Percentiles rank a stretch among this genome's conserved stretches.
phyloP scores from a whole-genome alignment of 305 asterid genomes.

The Solanum chacoense region DNA sequence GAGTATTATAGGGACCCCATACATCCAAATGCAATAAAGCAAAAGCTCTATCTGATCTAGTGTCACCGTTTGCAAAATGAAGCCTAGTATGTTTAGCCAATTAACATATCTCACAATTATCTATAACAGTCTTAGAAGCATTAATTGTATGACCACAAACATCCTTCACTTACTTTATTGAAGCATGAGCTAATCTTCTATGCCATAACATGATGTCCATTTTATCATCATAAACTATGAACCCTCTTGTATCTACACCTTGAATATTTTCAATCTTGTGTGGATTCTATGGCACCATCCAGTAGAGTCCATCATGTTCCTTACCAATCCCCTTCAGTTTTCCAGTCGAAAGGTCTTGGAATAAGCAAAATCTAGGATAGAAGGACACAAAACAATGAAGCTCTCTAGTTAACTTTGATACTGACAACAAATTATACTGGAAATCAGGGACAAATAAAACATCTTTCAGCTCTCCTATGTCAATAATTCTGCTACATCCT shows the following conservation, averaged over 20 bases:
- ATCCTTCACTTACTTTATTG: neutral
- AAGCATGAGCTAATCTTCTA: neutral
- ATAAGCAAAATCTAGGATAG: neutral
- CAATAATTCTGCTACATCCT: no score
- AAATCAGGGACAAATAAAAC: neutral
- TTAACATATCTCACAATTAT: neutral
- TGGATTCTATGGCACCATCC: neutral
- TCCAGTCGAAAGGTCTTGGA: rapidly evolving
- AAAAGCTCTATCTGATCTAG: neutral
- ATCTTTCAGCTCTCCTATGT: neutral
- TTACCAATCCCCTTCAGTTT: neutral
- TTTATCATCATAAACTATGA: neutral
- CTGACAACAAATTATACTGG: neutral
- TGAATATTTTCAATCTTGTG: neutral
- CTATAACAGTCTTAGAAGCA: neutral
- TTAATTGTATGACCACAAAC: neutral
- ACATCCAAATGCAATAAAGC: neutral
- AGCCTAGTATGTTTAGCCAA: neutral
- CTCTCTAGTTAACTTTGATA: neutral
- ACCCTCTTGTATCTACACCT: neutral
- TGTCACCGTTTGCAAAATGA: neutral
- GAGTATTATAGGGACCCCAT: neutral
- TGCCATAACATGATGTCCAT: neutral
- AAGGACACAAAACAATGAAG: neutral
- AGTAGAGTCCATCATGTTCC: neutral